These are phyloP conservation scores for Syzygium syzygioides DNA, from an alignment of 441 rosid genomes.

Conservation along the genomic window DNA sequence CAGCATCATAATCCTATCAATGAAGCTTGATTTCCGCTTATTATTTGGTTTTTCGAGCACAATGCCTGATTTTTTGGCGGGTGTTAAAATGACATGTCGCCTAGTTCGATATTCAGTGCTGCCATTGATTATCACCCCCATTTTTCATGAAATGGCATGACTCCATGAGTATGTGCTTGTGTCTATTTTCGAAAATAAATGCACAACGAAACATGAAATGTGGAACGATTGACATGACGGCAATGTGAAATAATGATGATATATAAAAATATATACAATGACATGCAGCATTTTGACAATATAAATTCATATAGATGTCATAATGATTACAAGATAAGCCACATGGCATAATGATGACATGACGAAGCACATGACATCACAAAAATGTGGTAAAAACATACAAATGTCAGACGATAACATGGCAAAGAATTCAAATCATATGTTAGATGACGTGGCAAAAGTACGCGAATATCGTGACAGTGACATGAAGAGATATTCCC, in stretches of 20 bases:
- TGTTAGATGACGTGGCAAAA: not conserved
- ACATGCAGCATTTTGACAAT: not conserved
- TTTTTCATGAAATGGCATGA: not conserved
- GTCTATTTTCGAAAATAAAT: not conserved
- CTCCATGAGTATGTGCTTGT: not conserved
- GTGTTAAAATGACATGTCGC: not conserved
- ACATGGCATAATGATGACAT: not conserved
- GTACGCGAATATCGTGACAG: not conserved
- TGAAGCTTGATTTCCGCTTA: not conserved
- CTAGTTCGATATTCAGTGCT: not conserved
- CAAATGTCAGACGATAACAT: too few relatives aligned
- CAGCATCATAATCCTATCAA: not conserved
- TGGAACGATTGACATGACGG: not conserved
- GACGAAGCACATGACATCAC: not conserved
- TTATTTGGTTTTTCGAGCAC: not conserved
- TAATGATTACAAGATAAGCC: not conserved
- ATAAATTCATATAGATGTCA: not conserved
- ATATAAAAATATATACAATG: not conserved
- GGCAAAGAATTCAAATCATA: too few relatives aligned
- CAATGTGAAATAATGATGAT: not conserved
- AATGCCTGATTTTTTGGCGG: not conserved
- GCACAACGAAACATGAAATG: not conserved
- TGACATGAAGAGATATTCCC: not conserved
- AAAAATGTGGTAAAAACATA: not conserved
- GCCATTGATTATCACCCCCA: not conserved